phyloP scores from a whole-genome alignment of 1,284 basidiomycete genomes.

The Rhizoctonia solani region DNA sequence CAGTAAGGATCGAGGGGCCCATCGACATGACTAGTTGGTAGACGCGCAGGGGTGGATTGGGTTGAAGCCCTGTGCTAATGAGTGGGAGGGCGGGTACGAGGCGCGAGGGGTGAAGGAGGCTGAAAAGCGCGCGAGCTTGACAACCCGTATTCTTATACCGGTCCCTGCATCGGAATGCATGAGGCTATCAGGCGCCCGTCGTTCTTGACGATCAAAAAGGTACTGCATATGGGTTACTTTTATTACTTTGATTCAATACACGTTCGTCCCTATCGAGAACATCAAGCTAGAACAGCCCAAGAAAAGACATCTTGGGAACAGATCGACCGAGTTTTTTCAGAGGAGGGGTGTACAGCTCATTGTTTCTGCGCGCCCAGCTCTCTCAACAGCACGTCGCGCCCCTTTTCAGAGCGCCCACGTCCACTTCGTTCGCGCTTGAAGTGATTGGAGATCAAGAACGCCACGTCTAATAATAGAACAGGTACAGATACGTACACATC shows the following conservation, averaged over 20 bases:
- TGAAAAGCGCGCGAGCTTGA: background rate
- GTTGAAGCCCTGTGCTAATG: background rate
- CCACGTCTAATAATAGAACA: conserved; percentile 58
- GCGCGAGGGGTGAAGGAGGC: background rate
- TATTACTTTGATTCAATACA: background rate
- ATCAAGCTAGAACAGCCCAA: background rate
- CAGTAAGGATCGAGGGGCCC: background rate
- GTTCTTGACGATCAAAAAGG: background rate
- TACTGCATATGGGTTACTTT: background rate
- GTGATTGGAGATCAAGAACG: conserved; percentile 77
- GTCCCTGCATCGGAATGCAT: background rate
- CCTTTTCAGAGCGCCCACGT: conserved; percentile 26
- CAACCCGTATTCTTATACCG: background rate
- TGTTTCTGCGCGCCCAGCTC: conserved; percentile 26
- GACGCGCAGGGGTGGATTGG: background rate
- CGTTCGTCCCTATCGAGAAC: background rate
- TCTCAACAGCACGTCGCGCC: conserved; percentile 22
- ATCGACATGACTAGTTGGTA: background rate
- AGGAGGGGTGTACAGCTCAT: background rate
- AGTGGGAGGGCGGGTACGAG: background rate
- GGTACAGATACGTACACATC: no score
- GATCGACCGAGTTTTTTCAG: no score
- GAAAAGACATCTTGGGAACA: background rate
- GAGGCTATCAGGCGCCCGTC: no score
- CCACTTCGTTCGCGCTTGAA: conserved; percentile 65